A percentile compares a stretch with the other conserved stretches of the same genome.
Conservation (phyloP, 1,139 yeast species). For the Sugiyamaella xylanicola region DNA sequence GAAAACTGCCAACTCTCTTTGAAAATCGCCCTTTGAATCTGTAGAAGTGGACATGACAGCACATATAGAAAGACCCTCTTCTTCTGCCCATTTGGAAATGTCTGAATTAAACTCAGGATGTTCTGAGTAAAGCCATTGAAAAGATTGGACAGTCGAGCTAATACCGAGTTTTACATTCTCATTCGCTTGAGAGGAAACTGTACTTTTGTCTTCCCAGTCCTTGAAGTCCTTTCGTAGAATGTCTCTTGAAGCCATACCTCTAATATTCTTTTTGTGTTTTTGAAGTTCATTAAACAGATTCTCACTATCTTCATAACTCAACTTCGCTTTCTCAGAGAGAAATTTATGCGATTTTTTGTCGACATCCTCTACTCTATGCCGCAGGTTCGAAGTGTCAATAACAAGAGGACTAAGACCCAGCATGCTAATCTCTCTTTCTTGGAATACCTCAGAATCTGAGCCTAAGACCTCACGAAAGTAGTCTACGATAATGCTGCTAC, state of each 20-base stretch:
- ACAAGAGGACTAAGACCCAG: constrained; percentile 68
- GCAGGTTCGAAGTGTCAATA: constrained; percentile 70
- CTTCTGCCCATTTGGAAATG: constrained; percentile 44
- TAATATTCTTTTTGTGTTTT: constrained; percentile 61
- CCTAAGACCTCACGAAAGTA: constrained; percentile 50
- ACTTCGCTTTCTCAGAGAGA: constrained; percentile 37
- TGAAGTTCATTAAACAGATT: constrained; percentile 49
- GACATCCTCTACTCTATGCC: constrained; percentile 56
- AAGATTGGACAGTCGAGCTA: constrained; percentile 69
- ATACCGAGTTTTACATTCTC: constrained; percentile 57
- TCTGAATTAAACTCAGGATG: constrained; percentile 47
- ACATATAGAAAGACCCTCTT: constrained; percentile 53
- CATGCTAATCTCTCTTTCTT: constrained; percentile 46
- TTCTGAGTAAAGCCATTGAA: constrained; percentile 56
- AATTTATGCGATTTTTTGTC: constrained; percentile 53
- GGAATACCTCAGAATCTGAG: constrained; percentile 13
- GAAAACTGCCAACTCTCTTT: constrained; percentile 58
- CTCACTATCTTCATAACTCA: constrained; percentile 19
- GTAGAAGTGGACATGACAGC: constrained; percentile 66
- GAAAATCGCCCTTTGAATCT: constrained; percentile 47
- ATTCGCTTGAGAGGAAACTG: constrained; percentile 32
- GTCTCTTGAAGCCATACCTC: constrained; percentile 60
- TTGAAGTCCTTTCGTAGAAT: constrained; percentile 82
- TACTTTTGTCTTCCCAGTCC: constrained; percentile 50
- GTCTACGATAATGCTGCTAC: constrained; percentile 70